A percentile compares a stretch with the other conserved stretches of the same genome.
These are phyloP conservation scores for Sphagnum magellanicum DNA, from an alignment of 228 moss, liverwort and hornwort genomes.

Conservation along the genomic window DNA sequence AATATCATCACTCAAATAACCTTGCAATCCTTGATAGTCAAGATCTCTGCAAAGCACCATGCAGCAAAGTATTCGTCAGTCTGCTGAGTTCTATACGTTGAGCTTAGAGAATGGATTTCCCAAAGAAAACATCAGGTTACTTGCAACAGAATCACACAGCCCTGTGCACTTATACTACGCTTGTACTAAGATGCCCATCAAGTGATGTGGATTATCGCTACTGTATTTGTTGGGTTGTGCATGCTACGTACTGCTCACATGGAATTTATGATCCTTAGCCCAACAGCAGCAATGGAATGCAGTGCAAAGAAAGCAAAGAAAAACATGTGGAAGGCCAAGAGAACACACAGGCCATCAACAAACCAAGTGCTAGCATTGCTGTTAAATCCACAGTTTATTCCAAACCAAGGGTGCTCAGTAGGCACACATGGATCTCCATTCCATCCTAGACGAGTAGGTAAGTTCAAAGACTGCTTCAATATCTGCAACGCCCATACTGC, in stretches of 20 bases:
- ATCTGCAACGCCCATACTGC: constrained; percentile 86
- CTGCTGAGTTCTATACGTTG: neutral
- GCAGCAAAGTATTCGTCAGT: neutral
- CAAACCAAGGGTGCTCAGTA: constrained; percentile 74
- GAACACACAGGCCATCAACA: constrained; percentile 65
- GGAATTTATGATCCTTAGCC: no score
- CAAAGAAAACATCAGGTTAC: no score
- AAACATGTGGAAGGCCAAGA: neutral
- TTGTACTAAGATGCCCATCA: no score
- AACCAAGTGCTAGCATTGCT: constrained; percentile 42
- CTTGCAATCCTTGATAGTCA: constrained; percentile 55
- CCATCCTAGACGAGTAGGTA: constrained; percentile 90
- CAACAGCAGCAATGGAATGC: no score
- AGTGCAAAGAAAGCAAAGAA: neutral
- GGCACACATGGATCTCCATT: constrained; percentile 95
- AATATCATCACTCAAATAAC: constrained; percentile 50
- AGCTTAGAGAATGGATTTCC: no score
- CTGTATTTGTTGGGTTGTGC: no score
- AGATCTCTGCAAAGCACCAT: constrained; percentile 37
- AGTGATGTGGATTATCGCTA: no score
- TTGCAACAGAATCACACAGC: no score
- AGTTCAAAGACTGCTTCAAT: constrained; percentile 45
- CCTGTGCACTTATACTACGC: no score
- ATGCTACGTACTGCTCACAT: no score
- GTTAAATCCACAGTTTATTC: constrained; percentile 52